Base-by-base conservation (phyloP, 2,329 filamentous ascomycete species). In the Phialocephala subalpina region DNA sequence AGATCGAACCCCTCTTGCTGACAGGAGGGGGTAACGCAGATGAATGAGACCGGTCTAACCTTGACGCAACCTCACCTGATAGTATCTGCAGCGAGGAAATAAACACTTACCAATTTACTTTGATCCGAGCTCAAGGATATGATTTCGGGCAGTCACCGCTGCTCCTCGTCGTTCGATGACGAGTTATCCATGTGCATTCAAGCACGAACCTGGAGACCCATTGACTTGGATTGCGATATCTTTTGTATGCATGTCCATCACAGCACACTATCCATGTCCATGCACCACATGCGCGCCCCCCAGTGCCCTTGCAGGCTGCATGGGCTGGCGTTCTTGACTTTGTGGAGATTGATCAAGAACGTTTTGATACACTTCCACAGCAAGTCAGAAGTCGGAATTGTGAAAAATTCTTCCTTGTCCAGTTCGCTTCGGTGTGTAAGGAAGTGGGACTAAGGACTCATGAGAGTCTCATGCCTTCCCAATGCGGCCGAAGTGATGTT, bases 391-490 rank as follows among this genome's bases (percentile, higher is more conserved):
- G 6, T 29, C 6, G 3, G 47, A 25, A 45, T 45, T 20, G 42
- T 25, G 20, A 52, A 52, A 52, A 52, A 3, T 52, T 52, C 47
- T 52, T 52, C 47, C 20, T 27, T 52, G 20, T 52, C 47, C 47
- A 27, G 11, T 29, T 25, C 20, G 20, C 25, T 14, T 29, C 20
- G 49, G 22, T 16, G 14, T n/a, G 25, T 8, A 18, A 14, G 9
- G 7, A 16, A 29, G 49, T 33, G 25, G 49, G 4, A 53, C 45
- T 25, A 3, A 4, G 25, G 5, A 53, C 4, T 49, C n/a, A 22
- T 14, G 22, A 27, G 49, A 53, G 3, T 18, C 14, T 11, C 11
- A 53, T 27, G 18, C 20, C 22, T 22, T 49, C 22, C 6, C 20
- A 20, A 11, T 49, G 45, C 2, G 45, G 22, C 25, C 8, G 20